Evolutionary conservation across 2,329 filamentous ascomycete genomes (phyloP).

Genomic region (Fusarium musae): DNA sequence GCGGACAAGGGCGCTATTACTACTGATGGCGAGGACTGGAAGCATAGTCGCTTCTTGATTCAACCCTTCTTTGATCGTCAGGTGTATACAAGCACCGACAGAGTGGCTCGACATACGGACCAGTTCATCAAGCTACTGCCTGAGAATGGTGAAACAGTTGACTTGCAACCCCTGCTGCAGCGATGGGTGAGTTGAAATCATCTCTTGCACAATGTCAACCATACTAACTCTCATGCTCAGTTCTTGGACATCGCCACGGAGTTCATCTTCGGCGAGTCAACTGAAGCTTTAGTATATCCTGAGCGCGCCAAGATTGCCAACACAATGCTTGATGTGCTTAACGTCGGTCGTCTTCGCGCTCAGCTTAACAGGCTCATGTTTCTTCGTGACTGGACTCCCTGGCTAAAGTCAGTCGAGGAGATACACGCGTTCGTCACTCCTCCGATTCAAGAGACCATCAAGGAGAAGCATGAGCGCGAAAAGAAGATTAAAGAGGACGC

Average conservation of each 20-base stretch:
- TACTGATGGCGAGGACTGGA: slow-evolving; percentile 1
- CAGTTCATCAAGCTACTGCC: not conserved
- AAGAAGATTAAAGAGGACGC: not conserved
- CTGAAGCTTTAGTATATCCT: not conserved
- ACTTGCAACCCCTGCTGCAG: not conserved
- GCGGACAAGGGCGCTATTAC: slow-evolving; percentile 1
- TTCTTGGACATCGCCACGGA: not conserved
- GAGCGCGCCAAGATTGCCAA: not conserved
- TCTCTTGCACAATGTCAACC: fast-evolving
- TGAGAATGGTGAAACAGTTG: not conserved
- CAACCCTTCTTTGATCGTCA: slow-evolving; percentile 4
- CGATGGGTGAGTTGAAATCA: not conserved
- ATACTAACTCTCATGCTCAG: not conserved
- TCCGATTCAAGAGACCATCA: not conserved
- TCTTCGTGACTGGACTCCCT: not conserved
- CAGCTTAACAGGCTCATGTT: not conserved
- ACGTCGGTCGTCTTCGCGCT: not conserved
- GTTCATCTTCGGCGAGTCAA: not conserved
- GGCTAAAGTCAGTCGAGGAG: not conserved
- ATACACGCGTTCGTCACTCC: not conserved
- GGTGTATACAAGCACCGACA: not conserved
- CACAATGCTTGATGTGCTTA: not conserved
- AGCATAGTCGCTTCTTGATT: not conserved
- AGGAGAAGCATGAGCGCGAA: not conserved
- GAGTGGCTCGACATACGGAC: not conserved